Conservation (phyloP, 805 yeast species). For the Sporopachydermia lactativora region DNA sequence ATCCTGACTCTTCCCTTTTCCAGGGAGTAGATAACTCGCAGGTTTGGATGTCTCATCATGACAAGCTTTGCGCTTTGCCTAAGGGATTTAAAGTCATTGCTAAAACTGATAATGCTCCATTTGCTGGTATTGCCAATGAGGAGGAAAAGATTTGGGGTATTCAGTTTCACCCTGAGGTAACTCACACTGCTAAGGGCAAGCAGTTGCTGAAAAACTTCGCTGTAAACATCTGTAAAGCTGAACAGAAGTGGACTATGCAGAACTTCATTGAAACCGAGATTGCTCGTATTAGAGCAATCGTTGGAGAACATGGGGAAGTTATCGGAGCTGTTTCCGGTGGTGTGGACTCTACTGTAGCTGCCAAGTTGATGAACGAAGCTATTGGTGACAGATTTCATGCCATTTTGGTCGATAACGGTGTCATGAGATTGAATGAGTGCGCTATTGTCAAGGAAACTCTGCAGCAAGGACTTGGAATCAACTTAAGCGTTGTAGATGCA, state of each 20-base stretch:
- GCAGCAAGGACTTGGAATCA: slow-evolving; percentile 87
- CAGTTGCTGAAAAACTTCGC: slow-evolving; percentile 84
- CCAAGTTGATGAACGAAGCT: slow-evolving; percentile 95
- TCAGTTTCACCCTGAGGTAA: slow-evolving; percentile 98
- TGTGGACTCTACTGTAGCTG: slow-evolving; percentile 98
- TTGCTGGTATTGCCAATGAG: slow-evolving; percentile 78
- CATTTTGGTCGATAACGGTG: slow-evolving; percentile 94
- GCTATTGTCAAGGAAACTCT: slow-evolving; percentile 76
- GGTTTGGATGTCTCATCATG: slow-evolving; percentile 99
- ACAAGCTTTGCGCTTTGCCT: slow-evolving; percentile 84
- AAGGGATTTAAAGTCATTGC: slow-evolving; percentile 82
- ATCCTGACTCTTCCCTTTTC: slow-evolving; percentile 55
- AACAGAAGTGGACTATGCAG: slow-evolving; percentile 94
- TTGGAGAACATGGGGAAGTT: slow-evolving; percentile 96
- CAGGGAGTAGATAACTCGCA: slow-evolving; percentile 84
- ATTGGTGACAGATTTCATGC: slow-evolving; percentile 99
- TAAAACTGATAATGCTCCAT: slow-evolving; percentile 88
- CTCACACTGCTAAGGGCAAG: slow-evolving; percentile 90
- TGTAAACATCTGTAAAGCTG: slow-evolving; percentile 72
- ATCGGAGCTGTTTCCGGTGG: slow-evolving; percentile 99
- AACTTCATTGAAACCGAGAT: slow-evolving; percentile 96
- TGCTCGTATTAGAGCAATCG: slow-evolving; percentile 76
- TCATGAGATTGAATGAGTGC: slow-evolving; percentile 91
- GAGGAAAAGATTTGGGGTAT: slow-evolving; percentile 74
- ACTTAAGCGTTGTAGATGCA: slow-evolving; percentile 90